These are phyloP conservation scores for Calamus simplicifolius DNA, from an alignment of 176 grass and related monocot species.

Conservation along the genomic window DNA sequence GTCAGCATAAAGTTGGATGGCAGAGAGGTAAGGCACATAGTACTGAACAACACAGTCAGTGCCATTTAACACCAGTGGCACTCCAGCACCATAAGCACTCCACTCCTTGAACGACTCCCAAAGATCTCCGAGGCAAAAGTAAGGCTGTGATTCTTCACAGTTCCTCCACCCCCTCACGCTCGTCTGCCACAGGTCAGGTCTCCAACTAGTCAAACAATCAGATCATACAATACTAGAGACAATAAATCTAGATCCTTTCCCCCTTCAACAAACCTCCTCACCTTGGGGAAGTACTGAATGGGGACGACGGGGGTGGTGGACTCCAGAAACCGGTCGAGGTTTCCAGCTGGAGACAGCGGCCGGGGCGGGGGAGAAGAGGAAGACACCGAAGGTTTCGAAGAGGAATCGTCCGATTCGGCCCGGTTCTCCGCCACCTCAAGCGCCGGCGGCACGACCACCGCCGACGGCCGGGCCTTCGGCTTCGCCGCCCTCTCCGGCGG, in stretches of 20 bases:
- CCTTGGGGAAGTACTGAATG: slow-evolving; percentile 48
- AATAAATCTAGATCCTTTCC: neutral
- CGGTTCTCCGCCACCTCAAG: slow-evolving; percentile 20
- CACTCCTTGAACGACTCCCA: slow-evolving; percentile 97
- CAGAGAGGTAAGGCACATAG: slow-evolving; percentile 93
- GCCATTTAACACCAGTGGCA: slow-evolving; percentile 77
- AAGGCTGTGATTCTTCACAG: slow-evolving; percentile 37
- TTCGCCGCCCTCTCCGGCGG: slow-evolving; percentile 26
- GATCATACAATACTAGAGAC: neutral
- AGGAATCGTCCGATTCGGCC: slow-evolving; percentile 55
- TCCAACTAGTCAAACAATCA: slow-evolving; percentile 2
- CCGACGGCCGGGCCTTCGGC: slow-evolving; percentile 7
- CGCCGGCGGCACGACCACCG: neutral
- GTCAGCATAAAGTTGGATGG: slow-evolving; percentile 70
- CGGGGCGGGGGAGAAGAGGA: slow-evolving; percentile 11
- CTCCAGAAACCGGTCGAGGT: slow-evolving; percentile 71
- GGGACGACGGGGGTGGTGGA: slow-evolving; percentile 65
- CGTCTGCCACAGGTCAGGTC: slow-evolving; percentile 25
- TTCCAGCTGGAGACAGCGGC: slow-evolving; percentile 14
- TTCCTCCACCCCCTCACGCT: slow-evolving; percentile 41
- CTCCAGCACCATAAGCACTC: slow-evolving; percentile 93
- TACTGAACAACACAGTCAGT: slow-evolving; percentile 78
- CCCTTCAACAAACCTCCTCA: neutral
- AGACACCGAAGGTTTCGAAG: slow-evolving; percentile 43
- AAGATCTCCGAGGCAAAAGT: slow-evolving; percentile 78